These are phyloP conservation scores for Leccinum subfulvum DNA, from an alignment of 1,284 basidiomycete species.

Conservation along the genomic window DNA sequence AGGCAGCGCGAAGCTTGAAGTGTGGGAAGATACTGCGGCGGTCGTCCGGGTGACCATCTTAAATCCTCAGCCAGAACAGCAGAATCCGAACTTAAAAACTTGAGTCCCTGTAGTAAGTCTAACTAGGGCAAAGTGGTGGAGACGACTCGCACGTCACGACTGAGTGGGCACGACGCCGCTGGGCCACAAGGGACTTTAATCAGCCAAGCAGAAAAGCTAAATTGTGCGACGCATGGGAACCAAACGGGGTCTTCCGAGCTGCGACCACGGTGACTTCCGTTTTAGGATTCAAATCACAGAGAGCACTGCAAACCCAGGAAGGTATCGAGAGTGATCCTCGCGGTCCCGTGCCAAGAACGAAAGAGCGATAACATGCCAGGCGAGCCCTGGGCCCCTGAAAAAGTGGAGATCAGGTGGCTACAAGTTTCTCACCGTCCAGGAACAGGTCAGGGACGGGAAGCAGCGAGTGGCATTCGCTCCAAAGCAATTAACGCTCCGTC, in stretches of 20 bases:
- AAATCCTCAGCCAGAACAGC: background rate
- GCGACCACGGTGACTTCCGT: no score
- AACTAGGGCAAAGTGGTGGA: background rate
- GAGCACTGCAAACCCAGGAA: no score
- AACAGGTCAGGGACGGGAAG: background rate
- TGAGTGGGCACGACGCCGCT: background rate
- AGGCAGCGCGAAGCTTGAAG: background rate
- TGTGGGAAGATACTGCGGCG: background rate
- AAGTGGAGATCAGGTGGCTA: background rate
- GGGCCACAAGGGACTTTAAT: no score
- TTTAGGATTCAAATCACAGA: no score
- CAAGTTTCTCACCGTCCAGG: background rate
- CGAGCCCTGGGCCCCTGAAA: background rate
- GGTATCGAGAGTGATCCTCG: no score
- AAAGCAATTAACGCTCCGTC: background rate
- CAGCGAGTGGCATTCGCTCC: background rate
- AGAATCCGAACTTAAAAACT: background rate
- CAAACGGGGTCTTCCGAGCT: no score
- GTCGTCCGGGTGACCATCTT: background rate
- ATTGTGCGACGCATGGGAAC: no score
- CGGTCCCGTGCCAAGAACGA: background rate
- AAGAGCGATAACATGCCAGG: no score
- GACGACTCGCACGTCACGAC: background rate
- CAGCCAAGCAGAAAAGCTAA: no score
- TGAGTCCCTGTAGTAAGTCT: background rate